Base-by-base conservation (phyloP, 2,329 filamentous ascomycete genomes). In the Ramichloridium luteum region DNA sequence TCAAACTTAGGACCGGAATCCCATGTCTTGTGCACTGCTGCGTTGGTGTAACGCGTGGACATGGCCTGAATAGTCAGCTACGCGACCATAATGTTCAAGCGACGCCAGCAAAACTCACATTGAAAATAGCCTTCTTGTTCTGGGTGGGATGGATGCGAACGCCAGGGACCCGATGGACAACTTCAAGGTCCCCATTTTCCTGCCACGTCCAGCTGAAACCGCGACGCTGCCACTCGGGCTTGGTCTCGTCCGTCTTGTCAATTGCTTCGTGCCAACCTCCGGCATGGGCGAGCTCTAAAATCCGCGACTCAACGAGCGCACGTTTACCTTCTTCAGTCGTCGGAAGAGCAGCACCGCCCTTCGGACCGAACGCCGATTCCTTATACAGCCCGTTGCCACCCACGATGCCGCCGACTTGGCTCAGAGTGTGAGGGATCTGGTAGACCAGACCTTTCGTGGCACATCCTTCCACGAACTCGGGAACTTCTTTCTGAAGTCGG, bases 181-280 rank as follows among this genome's bases (percentile, higher is more conserved):
- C 20, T 8, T 23, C 20, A 23, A 23, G 20, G 20, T 23, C 20
- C 8, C 20, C 20, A n/a, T 23, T 23, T n/a, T 23, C 20, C n/a
- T 23, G 20, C 20, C 20, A 23, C 8, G 20, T 23, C 20, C 20
- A 23, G 20, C n/a, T n/a, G n/a, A 23, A 23, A n/a, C 20, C 20
- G n/a, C 20, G 20, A 23, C 20, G 20, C n/a, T n/a, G 8, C 20
- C 20, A 23, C 8, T 8, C 20, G n/a, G 20, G 20, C n/a, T 23
- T n/a, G 8, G 8, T 23, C 8, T 23, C 20, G n/a, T 23, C n/a
- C 8, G 20, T n/a, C 8, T 8, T 8, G 20, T 23, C 20, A n/a
- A 23, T 23, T 8, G 8, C n/a, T n/a, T 23, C n/a, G 20, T 23
- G 20, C 20, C 20, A 23, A 8, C 20, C 20, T n/a, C 20, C 20